Percentiles rank a stretch among this genome's conserved stretches.
These are phyloP conservation scores for Trichoderma guizhouense DNA, from an alignment of 2,329 filamentous ascomycete species.

Conservation along the genomic window DNA sequence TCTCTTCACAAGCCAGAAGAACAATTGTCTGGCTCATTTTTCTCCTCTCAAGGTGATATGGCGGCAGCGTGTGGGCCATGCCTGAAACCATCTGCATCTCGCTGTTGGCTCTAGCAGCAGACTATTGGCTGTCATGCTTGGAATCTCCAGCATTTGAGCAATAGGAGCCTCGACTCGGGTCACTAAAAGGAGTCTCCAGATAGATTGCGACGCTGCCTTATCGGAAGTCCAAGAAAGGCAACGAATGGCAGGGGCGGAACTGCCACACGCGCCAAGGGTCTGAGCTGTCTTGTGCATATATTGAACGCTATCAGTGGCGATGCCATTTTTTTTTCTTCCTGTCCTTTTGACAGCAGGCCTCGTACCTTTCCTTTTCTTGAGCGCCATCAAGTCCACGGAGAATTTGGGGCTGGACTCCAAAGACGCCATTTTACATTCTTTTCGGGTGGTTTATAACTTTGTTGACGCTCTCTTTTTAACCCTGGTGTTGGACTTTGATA, in stretches of 20 bases:
- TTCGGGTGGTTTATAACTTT: background rate
- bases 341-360: background rate
- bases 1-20: background rate
- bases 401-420: slow-evolving; percentile 7
- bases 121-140: background rate
- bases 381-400: background rate
- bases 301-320: slow-evolving; percentile 39
- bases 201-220: slow-evolving; percentile 3
- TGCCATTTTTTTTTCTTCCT: slow-evolving; percentile 36
- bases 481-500: background rate
- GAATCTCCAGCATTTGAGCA: background rate
- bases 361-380: background rate
- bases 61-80: background rate
- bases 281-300: background rate
- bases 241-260: slow-evolving; percentile 2
- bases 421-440: background rate
- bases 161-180: background rate
- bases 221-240: background rate
- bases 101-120: background rate
- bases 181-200: background rate
- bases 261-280: background rate
- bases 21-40: background rate
- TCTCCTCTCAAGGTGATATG: background rate
- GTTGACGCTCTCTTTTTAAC: background rate
- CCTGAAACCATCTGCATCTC: background rate